These are phyloP conservation scores for Phycomyces blakesleeanus DNA, from an alignment of 192 early-diverging fungal genomes.

Conservation along the genomic window DNA sequence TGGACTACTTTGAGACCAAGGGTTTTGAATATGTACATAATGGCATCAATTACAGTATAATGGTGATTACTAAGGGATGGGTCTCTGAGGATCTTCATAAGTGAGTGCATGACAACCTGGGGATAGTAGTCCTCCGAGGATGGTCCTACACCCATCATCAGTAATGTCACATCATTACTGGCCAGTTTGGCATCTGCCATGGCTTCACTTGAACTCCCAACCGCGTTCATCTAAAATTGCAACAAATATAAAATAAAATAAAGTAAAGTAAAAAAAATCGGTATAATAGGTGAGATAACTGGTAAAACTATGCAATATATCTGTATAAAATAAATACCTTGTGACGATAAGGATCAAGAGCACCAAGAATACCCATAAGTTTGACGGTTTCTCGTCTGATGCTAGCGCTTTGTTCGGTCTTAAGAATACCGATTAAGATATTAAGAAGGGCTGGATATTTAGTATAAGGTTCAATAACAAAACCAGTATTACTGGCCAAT, in stretches of 20 bases:
- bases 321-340: constrained; percentile 36
- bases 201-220: constrained; percentile 46
- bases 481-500: constrained; percentile 80
- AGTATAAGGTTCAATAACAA: constrained; percentile 85
- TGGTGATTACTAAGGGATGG: constrained; percentile 78
- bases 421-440: constrained; percentile 75
- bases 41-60: constrained; percentile 81
- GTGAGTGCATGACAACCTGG: constrained; percentile 80
- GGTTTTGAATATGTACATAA: constrained; percentile 92
- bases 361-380: constrained; percentile 90
- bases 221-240: constrained; percentile 49
- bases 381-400: constrained; percentile 85
- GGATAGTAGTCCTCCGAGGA: constrained; percentile 90
- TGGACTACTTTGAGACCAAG: constrained; percentile 83
- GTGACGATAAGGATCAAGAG: constrained; percentile 86
- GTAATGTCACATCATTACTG: constrained; percentile 50
- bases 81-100: constrained; percentile 87
- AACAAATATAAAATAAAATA: too few species aligned
- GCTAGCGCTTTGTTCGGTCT: constrained; percentile 68
- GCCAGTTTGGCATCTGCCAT: constrained; percentile 46
- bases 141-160: constrained; percentile 67
- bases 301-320: not conserved
- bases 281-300: constrained; percentile 1
- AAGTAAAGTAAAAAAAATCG: too few species aligned
- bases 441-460: constrained; percentile 84